A percentile compares a stretch with the other conserved stretches of the same genome.
Conservation (phyloP, 305 asterid species). For the Fraxinus dipetala region DNA sequence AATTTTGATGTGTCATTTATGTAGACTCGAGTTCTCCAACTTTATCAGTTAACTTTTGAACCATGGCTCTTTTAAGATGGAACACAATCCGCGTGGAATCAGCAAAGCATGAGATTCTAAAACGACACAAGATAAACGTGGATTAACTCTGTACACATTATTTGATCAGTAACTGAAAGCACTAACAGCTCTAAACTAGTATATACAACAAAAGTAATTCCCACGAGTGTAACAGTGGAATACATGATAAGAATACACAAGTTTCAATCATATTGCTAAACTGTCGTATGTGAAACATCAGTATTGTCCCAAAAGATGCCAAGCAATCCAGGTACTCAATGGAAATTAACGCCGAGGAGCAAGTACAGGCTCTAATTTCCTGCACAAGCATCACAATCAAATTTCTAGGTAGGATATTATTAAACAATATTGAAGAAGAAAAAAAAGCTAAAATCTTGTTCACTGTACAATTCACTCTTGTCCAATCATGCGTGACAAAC, state of each 20-base stretch:
- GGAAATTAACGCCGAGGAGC: not conserved
- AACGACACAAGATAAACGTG: not conserved
- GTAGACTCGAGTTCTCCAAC: not conserved
- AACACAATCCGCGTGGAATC: not conserved
- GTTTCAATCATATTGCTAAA: not conserved
- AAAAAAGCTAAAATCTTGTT: not conserved
- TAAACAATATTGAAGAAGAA: not conserved
- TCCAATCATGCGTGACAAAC: not conserved
- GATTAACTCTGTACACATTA: not conserved
- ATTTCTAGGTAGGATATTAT: not conserved
- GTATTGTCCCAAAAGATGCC: conserved; percentile 3
- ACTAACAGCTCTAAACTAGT: not conserved
- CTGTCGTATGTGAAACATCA: not conserved
- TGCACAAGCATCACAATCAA: conserved; percentile 26
- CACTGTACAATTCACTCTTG: not conserved
- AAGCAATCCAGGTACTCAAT: not conserved
- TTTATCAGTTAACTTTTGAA: not conserved
- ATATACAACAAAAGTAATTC: not conserved
- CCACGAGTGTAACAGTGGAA: not conserved
- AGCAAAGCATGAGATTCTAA: not conserved
- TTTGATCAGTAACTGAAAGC: not conserved
- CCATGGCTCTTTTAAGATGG: not conserved
- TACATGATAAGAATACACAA: not conserved
- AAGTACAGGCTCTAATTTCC: conserved; percentile 34
- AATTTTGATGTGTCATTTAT: too few relatives aligned